Evolutionary conservation across 257 asterid genomes (phyloP).

Genomic region (Nicotiana sylvestris): DNA sequence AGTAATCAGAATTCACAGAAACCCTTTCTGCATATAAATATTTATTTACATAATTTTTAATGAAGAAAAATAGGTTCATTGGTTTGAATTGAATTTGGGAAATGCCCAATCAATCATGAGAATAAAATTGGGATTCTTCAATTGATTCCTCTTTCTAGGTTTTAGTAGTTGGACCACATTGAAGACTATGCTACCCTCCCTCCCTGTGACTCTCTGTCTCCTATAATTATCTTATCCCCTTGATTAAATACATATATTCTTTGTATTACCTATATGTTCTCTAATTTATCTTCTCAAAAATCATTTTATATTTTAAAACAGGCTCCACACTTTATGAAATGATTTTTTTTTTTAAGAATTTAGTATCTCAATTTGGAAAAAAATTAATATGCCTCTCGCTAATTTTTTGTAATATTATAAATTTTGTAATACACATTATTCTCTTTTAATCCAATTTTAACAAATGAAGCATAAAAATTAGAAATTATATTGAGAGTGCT

Average conservation of each 20-base stretch:
- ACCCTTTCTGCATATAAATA: neutral
- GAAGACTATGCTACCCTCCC: neutral
- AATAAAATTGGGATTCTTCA: constrained; percentile 11
- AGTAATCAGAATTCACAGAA: neutral
- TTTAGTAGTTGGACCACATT: constrained; percentile 9
- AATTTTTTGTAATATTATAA: too few species aligned
- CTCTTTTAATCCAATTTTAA: neutral
- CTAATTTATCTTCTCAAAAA: neutral
- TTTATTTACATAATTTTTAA: neutral
- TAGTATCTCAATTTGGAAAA: neutral
- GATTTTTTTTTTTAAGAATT: too few species aligned
- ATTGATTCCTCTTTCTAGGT: constrained; percentile 13
- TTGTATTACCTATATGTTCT: neutral
- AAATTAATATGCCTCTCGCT: neutral
- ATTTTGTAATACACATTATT: neutral
- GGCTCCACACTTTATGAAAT: neutral
- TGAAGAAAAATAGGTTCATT: neutral
- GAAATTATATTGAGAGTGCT: neutral
- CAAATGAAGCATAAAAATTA: neutral
- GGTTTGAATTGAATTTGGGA: constrained; percentile 9
- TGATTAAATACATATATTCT: neutral
- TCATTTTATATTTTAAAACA: neutral
- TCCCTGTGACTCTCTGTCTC: neutral
- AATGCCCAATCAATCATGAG: constrained; percentile 8
- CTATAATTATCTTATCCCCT: neutral